Percentiles rank a stretch among this genome's conserved stretches.
These are phyloP conservation scores for Mangifera indica DNA, from an alignment of 345 rosid species.

Conservation along the genomic window DNA sequence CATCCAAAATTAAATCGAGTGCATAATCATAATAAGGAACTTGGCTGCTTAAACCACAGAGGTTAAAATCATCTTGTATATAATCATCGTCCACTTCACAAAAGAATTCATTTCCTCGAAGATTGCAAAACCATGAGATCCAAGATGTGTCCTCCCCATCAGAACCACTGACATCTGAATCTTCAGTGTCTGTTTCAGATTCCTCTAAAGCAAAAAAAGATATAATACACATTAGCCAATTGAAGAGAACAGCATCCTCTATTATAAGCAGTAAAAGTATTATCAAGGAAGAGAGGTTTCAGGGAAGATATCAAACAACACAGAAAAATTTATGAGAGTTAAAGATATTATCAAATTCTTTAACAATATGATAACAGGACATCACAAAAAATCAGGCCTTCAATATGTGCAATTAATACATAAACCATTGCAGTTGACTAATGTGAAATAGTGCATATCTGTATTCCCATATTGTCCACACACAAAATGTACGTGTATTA, in stretches of 20 bases:
- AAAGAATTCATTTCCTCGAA: constrained; percentile 95
- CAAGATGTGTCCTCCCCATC: constrained; percentile 98
- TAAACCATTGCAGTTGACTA: background rate
- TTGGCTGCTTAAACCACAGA: constrained; percentile 93
- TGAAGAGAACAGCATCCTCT: background rate
- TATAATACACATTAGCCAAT: constrained; percentile 1
- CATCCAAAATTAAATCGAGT: constrained; percentile 93
- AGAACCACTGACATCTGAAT: constrained; percentile 94
- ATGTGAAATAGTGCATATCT: background rate
- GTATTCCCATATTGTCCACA: background rate
- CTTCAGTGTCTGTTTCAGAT: constrained; percentile 93
- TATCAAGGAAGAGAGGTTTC: background rate
- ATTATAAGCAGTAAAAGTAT: background rate
- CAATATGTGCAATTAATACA: background rate
- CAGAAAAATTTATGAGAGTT: background rate
- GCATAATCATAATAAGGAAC: constrained; percentile 97
- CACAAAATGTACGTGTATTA: background rate
- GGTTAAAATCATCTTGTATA: constrained; percentile 95
- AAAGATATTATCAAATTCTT: background rate
- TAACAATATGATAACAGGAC: background rate
- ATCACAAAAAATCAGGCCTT: background rate
- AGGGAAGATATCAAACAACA: background rate
- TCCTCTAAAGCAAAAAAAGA: constrained; percentile 44
- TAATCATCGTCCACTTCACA: constrained; percentile 99
- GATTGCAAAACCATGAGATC: constrained; percentile 95